phyloP scores from a whole-genome alignment of 208 protist species.

The Trypanosoma theileri region DNA sequence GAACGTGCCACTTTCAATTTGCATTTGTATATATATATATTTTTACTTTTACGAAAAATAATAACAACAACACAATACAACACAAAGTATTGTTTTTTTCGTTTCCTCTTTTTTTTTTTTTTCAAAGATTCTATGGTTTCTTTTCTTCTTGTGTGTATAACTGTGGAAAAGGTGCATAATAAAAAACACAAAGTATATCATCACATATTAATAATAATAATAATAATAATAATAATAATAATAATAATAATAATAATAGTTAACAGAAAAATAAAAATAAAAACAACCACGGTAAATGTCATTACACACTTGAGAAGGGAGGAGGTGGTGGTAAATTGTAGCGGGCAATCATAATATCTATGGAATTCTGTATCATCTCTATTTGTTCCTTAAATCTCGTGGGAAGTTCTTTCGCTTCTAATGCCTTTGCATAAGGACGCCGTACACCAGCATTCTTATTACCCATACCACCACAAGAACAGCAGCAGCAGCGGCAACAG shows the following conservation, averaged over 20 bases:
- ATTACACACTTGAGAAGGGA: neutral
- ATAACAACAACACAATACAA: too few relatives aligned
- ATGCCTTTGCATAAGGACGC: neutral
- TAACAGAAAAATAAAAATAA: slow-evolving; percentile 1
- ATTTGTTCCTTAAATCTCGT: slow-evolving; percentile 55
- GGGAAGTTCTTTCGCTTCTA: slow-evolving; percentile 33
- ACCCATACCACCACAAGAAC: too few relatives aligned
- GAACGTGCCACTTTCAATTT: slow-evolving; percentile 2
- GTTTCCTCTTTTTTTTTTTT: too few relatives aligned
- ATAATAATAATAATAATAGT: slow-evolving; percentile 3
- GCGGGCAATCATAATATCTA: slow-evolving; percentile 82
- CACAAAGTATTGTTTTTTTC: too few relatives aligned
- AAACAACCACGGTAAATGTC: neutral
- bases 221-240: neutral
- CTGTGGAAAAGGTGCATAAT: neutral
- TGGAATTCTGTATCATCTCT: slow-evolving; percentile 74
- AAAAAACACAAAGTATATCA: neutral
- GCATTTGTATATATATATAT: neutral
- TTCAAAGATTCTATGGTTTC: too few relatives aligned
- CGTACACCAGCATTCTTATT: slow-evolving; percentile 7
- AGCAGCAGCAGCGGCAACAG: neutral
- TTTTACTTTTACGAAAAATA: neutral
- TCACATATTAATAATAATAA: slow-evolving; percentile 2
- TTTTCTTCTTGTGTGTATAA: too few relatives aligned
- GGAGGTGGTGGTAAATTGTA: slow-evolving; percentile 86